Evolutionary conservation across 768 basidiomycete genomes (phyloP).

Genomic region (Hygrocybe punicea): DNA sequence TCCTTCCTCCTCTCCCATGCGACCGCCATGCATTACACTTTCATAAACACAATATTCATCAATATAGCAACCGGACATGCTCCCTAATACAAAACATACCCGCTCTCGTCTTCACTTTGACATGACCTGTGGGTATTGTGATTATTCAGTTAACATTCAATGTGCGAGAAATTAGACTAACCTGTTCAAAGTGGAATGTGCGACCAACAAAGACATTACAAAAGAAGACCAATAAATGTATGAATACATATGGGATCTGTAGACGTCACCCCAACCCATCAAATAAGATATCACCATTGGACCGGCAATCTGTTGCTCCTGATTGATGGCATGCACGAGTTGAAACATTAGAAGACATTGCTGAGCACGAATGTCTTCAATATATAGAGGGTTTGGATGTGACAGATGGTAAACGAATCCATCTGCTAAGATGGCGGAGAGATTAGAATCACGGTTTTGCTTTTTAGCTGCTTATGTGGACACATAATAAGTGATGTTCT

Average conservation of each 20-base stretch:
- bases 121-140: no score
- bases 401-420: conserved; percentile 28
- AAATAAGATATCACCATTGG: conserved; percentile 42
- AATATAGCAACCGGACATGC: no score
- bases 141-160: no score
- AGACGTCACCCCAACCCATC: conserved; percentile 44
- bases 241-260: conserved; percentile 35
- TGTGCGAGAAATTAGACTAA: neutral
- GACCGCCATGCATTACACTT: no score
- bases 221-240: conserved; percentile 36
- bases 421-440: conserved; percentile 34
- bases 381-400: no score
- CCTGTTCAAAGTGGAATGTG: neutral
- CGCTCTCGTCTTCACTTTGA: no score
- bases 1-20: no score
- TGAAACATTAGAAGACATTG: conserved; percentile 33
- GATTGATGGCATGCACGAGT: conserved; percentile 31
- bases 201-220: conserved; percentile 10
- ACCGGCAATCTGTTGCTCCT: conserved; percentile 36
- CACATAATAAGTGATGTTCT: conserved; percentile 33
- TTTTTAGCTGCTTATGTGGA: conserved; percentile 37
- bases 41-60: no score
- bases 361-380: no score
- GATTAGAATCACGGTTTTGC: conserved; percentile 34
- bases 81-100: no score